These are phyloP conservation scores for Phytophthora melonis DNA, from an alignment of 352 stramenopile species.

Conservation along the genomic window DNA sequence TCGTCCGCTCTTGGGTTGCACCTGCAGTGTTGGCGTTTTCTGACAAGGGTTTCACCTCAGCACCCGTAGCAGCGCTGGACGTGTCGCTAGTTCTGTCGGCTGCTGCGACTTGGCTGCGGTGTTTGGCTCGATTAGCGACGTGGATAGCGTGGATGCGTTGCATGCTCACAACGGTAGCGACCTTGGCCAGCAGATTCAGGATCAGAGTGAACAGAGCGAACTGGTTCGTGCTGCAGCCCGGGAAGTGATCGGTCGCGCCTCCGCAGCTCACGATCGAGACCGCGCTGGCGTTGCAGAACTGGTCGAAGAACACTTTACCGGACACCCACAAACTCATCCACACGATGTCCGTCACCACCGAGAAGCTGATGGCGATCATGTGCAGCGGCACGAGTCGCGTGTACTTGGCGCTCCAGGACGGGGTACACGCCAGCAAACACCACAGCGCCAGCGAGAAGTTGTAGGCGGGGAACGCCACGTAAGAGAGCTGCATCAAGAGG, in stretches of 20 bases:
- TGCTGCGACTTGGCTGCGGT: constrained; percentile 20
- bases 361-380: constrained; percentile 57
- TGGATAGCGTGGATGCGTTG: constrained; percentile 55
- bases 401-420: constrained; percentile 60
- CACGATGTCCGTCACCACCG: constrained; percentile 73
- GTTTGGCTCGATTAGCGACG: constrained; percentile 23
- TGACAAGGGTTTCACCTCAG: constrained; percentile 30
- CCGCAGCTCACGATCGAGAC: constrained; percentile 79
- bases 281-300: constrained; percentile 66
- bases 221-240: constrained; percentile 76
- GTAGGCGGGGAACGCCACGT: constrained; percentile 84
- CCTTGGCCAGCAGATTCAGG: constrained; percentile 66
- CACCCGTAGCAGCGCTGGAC: constrained; percentile 2
- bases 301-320: constrained; percentile 77
- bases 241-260: constrained; percentile 64
- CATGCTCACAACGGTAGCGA: constrained; percentile 49
- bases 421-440: constrained; percentile 66
- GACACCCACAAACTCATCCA: constrained; percentile 84
- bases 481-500: constrained; percentile 82
- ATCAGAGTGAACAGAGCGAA: constrained; percentile 75
- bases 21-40: constrained; percentile 1
- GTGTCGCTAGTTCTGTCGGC: constrained; percentile 10
- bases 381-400: constrained; percentile 60
- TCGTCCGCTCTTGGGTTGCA: constrained; percentile 12
- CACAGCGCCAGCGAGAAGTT: constrained; percentile 83